These are phyloP conservation scores for Boletus sensibilis DNA, from an alignment of 768 basidiomycete species.

Conservation along the genomic window DNA sequence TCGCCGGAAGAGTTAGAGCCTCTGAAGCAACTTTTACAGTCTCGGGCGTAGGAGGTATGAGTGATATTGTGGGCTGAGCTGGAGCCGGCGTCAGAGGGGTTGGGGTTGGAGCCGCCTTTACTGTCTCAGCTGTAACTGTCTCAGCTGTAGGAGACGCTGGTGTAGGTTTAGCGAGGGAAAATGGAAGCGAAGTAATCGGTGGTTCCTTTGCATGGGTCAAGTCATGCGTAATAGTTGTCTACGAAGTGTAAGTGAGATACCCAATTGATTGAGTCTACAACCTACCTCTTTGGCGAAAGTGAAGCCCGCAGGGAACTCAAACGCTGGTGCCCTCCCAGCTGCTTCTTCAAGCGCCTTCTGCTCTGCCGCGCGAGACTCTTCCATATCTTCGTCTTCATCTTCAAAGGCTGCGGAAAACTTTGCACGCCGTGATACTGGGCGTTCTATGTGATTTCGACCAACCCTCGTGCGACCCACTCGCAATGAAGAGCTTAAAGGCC, in stretches of 20 bases:
- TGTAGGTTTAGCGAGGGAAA: conserved; percentile 52
- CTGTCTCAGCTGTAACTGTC: conserved; percentile 12
- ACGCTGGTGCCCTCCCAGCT: conserved; percentile 53
- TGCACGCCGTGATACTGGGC: conserved; percentile 48
- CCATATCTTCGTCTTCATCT: conserved; percentile 45
- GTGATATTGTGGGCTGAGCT: conserved; percentile 22
- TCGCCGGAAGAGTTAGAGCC: neutral
- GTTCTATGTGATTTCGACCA: conserved; percentile 58
- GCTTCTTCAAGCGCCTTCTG: conserved; percentile 51
- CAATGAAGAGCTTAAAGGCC: conserved; percentile 47
- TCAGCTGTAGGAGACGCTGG: conserved; percentile 15
- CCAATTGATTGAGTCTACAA: conserved; percentile 3
- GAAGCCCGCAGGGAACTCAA: conserved; percentile 62
- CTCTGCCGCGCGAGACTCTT: conserved; percentile 43
- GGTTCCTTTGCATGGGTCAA: conserved; percentile 55
- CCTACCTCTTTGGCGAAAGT: conserved; percentile 64
- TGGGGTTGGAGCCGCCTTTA: conserved; percentile 14
- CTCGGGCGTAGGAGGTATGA: conserved; percentile 29
- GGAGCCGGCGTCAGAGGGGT: conserved; percentile 13
- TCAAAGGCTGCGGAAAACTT: conserved; percentile 69
- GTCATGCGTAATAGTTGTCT: conserved; percentile 42
- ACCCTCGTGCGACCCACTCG: conserved; percentile 63
- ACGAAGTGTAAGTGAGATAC: conserved; percentile 4
- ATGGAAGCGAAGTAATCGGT: conserved; percentile 63
- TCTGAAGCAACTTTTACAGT: conserved; percentile 17